Base-by-base conservation (phyloP, 257 asterid genomes). In the Osmanthus fragrans region DNA sequence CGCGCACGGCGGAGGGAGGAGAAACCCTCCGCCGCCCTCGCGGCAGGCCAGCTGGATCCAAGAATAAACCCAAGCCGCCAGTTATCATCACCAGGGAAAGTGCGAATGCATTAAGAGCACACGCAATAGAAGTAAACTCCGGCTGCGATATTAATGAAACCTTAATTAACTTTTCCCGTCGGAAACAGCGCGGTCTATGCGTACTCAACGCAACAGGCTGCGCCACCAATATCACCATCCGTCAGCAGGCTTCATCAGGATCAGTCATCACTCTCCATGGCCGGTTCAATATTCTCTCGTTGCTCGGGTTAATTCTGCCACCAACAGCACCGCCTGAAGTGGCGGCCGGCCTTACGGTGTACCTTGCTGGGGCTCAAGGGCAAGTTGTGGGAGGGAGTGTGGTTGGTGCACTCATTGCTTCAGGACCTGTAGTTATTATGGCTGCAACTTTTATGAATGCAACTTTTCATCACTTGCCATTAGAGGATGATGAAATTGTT, bases 31-130 rank as follows among this genome's bases (percentile, higher is more conserved):
- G 94, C 36, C 73, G 97, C 54, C 92, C 94, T 9, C 97, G 98
- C 5, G 98, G 98, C 71, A 71, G 98, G 47, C 98, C 98, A 9
- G 87, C 97, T 0, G 98, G 98, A 21, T 94, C 98, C 29, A 94
- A 94, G 80, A 94, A 94, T 91, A 94, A 94, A 82, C 98, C 98
- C 7, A 94, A 94, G 72, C 94, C 97, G 12, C 98, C 98, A 4
- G 90, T 92, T 80, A 91, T 94, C 80, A 94, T 94, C 86, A 90
- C 97, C 3, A 54, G 97, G 76, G 98, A 94, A 85, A 91, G 95
- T 40, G 89, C 93, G 16, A 94, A 92, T 81, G 89, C 96, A 16
- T 86, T 94, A 49, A 81, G 87, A 54, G 97, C 97, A 29, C 97
- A 94, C 39, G 98, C 97, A 0, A 86, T 94, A 89, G 98, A 94